Conservation (phyloP, 176 grass and related monocot genomes). For the Carex scoparia region DNA sequence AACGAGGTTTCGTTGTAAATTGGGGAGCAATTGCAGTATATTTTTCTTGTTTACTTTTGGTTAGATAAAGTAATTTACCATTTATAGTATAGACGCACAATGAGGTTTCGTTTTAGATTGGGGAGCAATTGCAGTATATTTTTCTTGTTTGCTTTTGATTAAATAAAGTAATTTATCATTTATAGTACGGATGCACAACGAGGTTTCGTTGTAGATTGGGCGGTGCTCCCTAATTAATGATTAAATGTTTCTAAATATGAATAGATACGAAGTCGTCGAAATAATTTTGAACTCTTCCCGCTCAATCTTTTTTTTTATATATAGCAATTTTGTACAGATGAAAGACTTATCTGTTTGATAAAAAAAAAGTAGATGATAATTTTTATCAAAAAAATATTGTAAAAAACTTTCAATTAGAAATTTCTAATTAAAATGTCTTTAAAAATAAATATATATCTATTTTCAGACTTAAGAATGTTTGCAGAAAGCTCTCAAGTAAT, state of each 20-base stretch:
- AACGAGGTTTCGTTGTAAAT: not conserved
- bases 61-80: not conserved
- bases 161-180: not conserved
- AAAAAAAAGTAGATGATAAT: too few relatives aligned
- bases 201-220: not conserved
- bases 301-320: too few relatives aligned
- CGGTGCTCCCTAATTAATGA: not conserved
- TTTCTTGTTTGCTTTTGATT: not conserved
- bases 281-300: too few relatives aligned
- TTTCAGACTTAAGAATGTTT: too few relatives aligned
- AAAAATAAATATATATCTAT: too few relatives aligned
- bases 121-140: not conserved
- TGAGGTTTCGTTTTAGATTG: not conserved
- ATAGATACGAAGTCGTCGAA: too few relatives aligned
- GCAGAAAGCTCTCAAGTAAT: too few relatives aligned
- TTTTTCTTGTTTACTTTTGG: not conserved
- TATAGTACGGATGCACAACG: not conserved
- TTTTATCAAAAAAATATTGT: too few relatives aligned
- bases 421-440: too few relatives aligned
- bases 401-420: too few relatives aligned
- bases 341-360: too few relatives aligned
- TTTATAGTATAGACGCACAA: not conserved
- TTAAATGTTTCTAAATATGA: not conserved
- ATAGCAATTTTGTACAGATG: too few relatives aligned
- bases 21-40: not conserved